Conservation (phyloP, 2,329 filamentous ascomycete species). For the Lecanoromycetidae sp. region DNA sequence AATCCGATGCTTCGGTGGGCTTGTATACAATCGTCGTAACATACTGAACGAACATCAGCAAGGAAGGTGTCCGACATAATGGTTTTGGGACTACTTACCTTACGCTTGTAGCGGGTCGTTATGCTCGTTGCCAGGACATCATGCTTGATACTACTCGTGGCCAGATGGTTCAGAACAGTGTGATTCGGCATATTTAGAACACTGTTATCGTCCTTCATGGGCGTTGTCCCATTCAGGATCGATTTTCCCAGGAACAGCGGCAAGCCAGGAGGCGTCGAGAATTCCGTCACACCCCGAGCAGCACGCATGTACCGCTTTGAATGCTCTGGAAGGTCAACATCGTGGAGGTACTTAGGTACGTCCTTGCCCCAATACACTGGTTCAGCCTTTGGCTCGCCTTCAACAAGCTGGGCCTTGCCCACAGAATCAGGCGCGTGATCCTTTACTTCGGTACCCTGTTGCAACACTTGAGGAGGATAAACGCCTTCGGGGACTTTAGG, state of each 20-base stretch:
- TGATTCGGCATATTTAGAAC: slow-evolving; percentile 96
- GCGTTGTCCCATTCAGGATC: slow-evolving; percentile 78
- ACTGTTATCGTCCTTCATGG: slow-evolving; percentile 96
- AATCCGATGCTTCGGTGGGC: slow-evolving; percentile 45
- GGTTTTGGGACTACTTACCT: slow-evolving; percentile 44
- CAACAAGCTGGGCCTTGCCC: slow-evolving; percentile 19
- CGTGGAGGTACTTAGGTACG: slow-evolving; percentile 73
- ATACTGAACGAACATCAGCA: slow-evolving; percentile 49
- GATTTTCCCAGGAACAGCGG: slow-evolving; percentile 89
- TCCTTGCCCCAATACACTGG: slow-evolving; percentile 42
- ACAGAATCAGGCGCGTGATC: slow-evolving; percentile 20
- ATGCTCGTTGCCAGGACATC: slow-evolving; percentile 89
- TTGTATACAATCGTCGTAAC: slow-evolving; percentile 98
- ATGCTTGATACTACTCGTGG: slow-evolving; percentile 96
- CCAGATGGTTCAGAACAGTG: slow-evolving; percentile 89
- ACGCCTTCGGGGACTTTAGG: slow-evolving; percentile 28
- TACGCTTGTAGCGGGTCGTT: slow-evolving; percentile 93
- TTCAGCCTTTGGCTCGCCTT: slow-evolving; percentile 24
- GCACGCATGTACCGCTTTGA: slow-evolving; percentile 62
- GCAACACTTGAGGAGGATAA: slow-evolving; percentile 34
- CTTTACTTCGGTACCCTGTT: slow-evolving; percentile 24
- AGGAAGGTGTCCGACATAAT: neutral
- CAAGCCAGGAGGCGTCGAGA: slow-evolving; percentile 72
- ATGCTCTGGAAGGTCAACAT: slow-evolving; percentile 77
- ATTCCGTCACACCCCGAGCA: slow-evolving; percentile 59